Evolutionary conservation across 805 yeast species (phyloP).

Genomic region (Suhomyces tanzawaensis): DNA sequence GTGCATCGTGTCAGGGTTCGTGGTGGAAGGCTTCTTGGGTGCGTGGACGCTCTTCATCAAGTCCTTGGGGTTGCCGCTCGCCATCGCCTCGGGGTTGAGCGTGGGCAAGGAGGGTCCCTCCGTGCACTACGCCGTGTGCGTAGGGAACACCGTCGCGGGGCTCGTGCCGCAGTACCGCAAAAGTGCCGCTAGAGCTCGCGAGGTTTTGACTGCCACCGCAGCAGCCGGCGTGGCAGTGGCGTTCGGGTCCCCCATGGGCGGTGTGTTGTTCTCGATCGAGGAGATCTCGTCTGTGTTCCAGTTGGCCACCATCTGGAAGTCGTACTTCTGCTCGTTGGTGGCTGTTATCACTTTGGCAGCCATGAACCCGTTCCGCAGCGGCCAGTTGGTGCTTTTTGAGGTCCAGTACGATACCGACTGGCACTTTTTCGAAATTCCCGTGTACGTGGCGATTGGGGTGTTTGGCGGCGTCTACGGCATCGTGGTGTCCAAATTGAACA

Average conservation of each 20-base stretch:
- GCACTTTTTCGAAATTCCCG: constrained; percentile 82
- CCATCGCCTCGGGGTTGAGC: constrained; percentile 89
- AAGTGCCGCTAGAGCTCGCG: constrained; percentile 48
- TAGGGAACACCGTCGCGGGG: constrained; percentile 76
- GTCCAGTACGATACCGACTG: constrained; percentile 85
- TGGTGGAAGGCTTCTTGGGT: constrained; percentile 71
- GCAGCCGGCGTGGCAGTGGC: constrained; percentile 99
- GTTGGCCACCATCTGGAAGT: constrained; percentile 81
- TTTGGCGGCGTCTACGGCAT: constrained; percentile 94
- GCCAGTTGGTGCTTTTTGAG: constrained; percentile 89
- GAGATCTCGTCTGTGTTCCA: constrained; percentile 79
- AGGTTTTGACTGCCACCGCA: constrained; percentile 80
- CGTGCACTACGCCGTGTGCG: constrained; percentile 96
- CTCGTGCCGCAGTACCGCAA: constrained; percentile 45
- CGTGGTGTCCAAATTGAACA: constrained; percentile 69
- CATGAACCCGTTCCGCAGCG: constrained; percentile 89
- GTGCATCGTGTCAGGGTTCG: constrained; percentile 89
- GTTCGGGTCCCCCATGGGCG: constrained; percentile 95
- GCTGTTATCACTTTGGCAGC: constrained; percentile 80
- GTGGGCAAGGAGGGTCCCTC: constrained; percentile 98
- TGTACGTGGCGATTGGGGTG: constrained; percentile 73
- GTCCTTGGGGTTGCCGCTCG: constrained; percentile 77
- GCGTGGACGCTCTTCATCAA: constrained; percentile 72
- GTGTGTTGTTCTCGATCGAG: constrained; percentile 89
- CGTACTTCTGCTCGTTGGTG: constrained; percentile 85